A percentile compares a stretch with the other conserved stretches of the same genome.
Evolutionary conservation across 2,329 filamentous ascomycete genomes (phyloP).

Genomic region (Colletotrichum noveboracense): DNA sequence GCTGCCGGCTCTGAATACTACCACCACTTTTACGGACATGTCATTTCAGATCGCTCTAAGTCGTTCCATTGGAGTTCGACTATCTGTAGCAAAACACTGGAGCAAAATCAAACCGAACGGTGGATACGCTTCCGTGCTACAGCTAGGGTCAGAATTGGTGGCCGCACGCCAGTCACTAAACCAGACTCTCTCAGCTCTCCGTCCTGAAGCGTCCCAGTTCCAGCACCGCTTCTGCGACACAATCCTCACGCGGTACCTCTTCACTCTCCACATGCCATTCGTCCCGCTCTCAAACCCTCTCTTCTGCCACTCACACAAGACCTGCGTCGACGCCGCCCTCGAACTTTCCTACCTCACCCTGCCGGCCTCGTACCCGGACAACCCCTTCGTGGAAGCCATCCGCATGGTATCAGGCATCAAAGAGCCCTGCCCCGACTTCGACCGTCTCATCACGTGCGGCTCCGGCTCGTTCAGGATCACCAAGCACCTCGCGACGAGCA

Average conservation of each 20-base stretch:
- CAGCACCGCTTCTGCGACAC: conserved; percentile 48
- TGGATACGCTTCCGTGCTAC: conserved; percentile 52
- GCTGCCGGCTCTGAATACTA: conserved; percentile 22
- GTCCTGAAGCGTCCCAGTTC: conserved; percentile 36
- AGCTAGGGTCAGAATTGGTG: conserved; percentile 48
- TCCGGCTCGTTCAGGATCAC: conserved; percentile 47
- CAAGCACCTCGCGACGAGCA: conserved; percentile 40
- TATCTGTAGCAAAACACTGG: conserved; percentile 48
- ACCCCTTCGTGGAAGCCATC: background rate
- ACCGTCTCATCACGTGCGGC: conserved; percentile 42
- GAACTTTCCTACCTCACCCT: conserved; percentile 25
- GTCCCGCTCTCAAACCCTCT: conserved; percentile 47
- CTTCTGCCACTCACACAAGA: conserved; percentile 58
- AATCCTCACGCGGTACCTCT: conserved; percentile 49
- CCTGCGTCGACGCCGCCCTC: conserved; percentile 46
- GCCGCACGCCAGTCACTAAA: conserved; percentile 41
- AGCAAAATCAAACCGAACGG: conserved; percentile 48
- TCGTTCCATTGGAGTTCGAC: conserved; percentile 46
- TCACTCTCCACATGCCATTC: conserved; percentile 60
- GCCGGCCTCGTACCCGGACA: background rate
- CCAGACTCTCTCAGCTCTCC: conserved; percentile 27
- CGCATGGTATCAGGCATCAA: background rate
- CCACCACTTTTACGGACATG: conserved; percentile 47
- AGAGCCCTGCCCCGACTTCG: conserved; percentile 31
- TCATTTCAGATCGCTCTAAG: conserved; percentile 53